These are phyloP conservation scores for Parastagonospora nodorum DNA, from an alignment of 2,329 filamentous ascomycete species.

Conservation along the genomic window DNA sequence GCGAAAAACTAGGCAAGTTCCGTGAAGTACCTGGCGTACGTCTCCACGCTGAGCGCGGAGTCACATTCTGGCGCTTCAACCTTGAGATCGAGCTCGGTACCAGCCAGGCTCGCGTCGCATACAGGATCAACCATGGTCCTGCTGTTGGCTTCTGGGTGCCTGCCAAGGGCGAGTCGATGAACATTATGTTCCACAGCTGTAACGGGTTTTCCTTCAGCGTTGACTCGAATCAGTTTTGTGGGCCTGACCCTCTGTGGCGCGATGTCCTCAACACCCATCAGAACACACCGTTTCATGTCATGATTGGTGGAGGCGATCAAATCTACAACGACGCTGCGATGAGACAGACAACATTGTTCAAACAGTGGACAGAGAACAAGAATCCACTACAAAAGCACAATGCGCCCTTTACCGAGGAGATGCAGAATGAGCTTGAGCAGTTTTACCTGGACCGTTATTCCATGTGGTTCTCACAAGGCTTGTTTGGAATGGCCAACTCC, in stretches of 20 bases:
- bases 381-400: conserved; percentile 80
- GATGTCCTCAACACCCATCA: conserved; percentile 95
- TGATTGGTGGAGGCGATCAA: conserved; percentile 96
- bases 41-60: conserved; percentile 81
- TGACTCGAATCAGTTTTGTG: conserved; percentile 79
- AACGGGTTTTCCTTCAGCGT: conserved; percentile 90
- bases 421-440: conserved; percentile 85
- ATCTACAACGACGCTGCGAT: conserved; percentile 92
- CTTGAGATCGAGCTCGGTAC: conserved; percentile 85
- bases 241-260: conserved; percentile 95
- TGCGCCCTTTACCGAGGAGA: conserved; percentile 75
- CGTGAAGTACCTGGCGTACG: conserved; percentile 82
- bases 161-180: conserved; percentile 83
- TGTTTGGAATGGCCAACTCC: conserved; percentile 89
- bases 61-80: conserved; percentile 97
- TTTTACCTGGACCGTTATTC: conserved; percentile 90
- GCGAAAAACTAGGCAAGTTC: conserved; percentile 79
- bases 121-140: conserved; percentile 91
- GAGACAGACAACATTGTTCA: conserved; percentile 75
- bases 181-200: conserved; percentile 98
- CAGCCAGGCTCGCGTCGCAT: conserved; percentile 84
- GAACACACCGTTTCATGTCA: conserved; percentile 91
- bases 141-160: conserved; percentile 95
- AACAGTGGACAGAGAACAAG: conserved; percentile 81
- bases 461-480: conserved; percentile 94